Base-by-base conservation (phyloP, 73 alveolate genomes). In the Paramecium octaurelia region DNA sequence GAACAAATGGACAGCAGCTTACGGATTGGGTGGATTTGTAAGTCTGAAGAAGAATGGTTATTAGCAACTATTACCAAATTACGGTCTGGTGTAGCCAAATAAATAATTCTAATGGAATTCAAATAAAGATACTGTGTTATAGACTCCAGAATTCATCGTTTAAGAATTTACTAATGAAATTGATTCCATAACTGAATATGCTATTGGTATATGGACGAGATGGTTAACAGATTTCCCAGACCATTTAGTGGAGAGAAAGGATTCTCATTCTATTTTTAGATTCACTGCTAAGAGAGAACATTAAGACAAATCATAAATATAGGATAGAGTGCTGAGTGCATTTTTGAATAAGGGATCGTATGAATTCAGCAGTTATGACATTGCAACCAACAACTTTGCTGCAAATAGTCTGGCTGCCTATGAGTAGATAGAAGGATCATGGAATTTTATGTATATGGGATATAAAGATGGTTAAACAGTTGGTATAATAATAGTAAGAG, bases 181-280 rank as follows among this genome's bases (percentile, higher is more conserved):
- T 23, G 91, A 80, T 24, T 80, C 70, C 1, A 80, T 80, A 23
- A 80, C 91, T 20, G 91, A 80, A n/a, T 80, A 80, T 80, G 70
- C 91, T 8, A 24, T 80, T 3, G 91, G 91, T n/a, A 48, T 80
- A 20, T 80, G 91, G 91, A 80, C 73, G 8, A 80, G 91, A 80
- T 80, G 91, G 91, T 80, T 80, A 48, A 42, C 91, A 44, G 91
- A 80, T 80, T 80, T 80, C 18, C 91, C 91, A 4, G 75, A 80
- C 48, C 46, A 80, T 44, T 12, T 80, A 23, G 43, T 43, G 21
- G 91, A 42, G 31, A 80, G 91, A 48, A 80, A 80, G 31, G 91
- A 80, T 11, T 80, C 91, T n/a, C 57, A 80, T 46, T 80, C 70
- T n/a, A 48, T 80, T 9, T 80, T 80, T 46, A 80, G 91, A 80